These are phyloP conservation scores for Vitis hybrid DNA, from an alignment of 177 flowering plant genomes.

Conservation along the genomic window DNA sequence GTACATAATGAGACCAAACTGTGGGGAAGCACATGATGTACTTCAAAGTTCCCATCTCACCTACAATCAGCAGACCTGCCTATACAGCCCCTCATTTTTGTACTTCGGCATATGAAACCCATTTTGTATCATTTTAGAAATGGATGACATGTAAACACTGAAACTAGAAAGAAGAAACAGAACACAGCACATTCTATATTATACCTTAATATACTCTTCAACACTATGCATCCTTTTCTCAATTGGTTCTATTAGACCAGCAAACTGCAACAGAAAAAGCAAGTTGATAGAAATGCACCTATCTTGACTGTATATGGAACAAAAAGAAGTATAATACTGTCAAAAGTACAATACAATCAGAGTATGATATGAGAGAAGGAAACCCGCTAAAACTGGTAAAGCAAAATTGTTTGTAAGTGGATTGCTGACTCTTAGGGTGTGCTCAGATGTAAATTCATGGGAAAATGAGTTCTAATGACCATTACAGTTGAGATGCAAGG, in stretches of 20 bases:
- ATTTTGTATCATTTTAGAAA: too few species aligned
- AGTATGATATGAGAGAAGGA: background rate
- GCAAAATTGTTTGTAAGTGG: background rate
- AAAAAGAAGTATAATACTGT: background rate
- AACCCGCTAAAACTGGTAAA: background rate
- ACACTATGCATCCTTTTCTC: conserved; percentile 68
- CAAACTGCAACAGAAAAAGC: conserved; percentile 38
- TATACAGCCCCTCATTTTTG: background rate
- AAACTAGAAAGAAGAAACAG: background rate
- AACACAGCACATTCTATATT: background rate
- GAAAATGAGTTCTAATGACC: background rate
- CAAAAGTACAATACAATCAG: background rate
- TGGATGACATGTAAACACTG: background rate
- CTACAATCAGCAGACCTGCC: background rate
- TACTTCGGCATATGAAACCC: background rate
- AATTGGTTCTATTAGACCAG: conserved; percentile 69
- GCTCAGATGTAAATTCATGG: background rate
- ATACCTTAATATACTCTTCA: conserved; percentile 68
- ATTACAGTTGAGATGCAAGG: background rate
- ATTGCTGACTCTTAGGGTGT: background rate
- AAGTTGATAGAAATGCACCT: background rate
- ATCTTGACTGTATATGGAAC: too few species aligned
- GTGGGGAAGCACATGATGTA: background rate
- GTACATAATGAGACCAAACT: background rate
- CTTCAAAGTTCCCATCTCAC: background rate